phyloP scores from a whole-genome alignment of 371 early-diverging fungal species.

The Lichtheimia corymbifera region DNA sequence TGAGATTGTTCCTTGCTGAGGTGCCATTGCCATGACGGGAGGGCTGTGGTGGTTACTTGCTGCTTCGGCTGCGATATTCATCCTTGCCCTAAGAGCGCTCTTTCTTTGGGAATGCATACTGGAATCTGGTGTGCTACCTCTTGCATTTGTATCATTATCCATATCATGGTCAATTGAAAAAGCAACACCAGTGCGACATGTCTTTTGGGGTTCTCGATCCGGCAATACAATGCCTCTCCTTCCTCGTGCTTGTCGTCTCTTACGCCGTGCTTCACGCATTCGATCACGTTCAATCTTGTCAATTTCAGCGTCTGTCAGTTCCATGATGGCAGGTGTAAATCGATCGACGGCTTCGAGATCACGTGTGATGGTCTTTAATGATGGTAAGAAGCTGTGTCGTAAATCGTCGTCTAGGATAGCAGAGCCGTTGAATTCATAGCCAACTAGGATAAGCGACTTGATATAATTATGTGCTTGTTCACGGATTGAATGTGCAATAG shows the following conservation, averaged over 20 bases:
- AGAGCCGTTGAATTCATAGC: conserved; percentile 70
- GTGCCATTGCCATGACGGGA: conserved; percentile 1
- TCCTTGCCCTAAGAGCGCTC: conserved; percentile 43
- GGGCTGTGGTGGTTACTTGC: conserved; percentile 19
- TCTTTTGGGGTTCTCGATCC: conserved; percentile 65
- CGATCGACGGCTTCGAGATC: conserved; percentile 53
- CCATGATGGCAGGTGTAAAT: conserved; percentile 66
- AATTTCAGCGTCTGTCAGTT: conserved; percentile 72
- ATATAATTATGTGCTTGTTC: conserved; percentile 88
- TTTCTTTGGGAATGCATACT: conserved; percentile 33
- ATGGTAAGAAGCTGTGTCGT: conserved; percentile 68
- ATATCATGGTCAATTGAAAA: conserved; percentile 34
- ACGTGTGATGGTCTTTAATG: conserved; percentile 52
- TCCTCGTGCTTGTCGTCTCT: conserved; percentile 81
- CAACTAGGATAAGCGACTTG: conserved; percentile 81
- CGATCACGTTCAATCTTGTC: conserved; percentile 80
- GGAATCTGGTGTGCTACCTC: conserved; percentile 16
- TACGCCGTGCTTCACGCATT: conserved; percentile 75
- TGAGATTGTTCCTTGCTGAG: conserved; percentile 4
- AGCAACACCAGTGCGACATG: conserved; percentile 39
- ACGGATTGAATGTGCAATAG: conserved; percentile 91
- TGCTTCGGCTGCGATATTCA: conserved; percentile 49
- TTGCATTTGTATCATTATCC: conserved; percentile 27
- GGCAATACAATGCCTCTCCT: conserved; percentile 67
- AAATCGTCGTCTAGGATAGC: conserved; percentile 78